Evolutionary conservation across 2,329 filamentous ascomycete genomes (phyloP), one percentile per base, ranked within the genome.

Genomic region (Aspergillus jensenii): DNA sequence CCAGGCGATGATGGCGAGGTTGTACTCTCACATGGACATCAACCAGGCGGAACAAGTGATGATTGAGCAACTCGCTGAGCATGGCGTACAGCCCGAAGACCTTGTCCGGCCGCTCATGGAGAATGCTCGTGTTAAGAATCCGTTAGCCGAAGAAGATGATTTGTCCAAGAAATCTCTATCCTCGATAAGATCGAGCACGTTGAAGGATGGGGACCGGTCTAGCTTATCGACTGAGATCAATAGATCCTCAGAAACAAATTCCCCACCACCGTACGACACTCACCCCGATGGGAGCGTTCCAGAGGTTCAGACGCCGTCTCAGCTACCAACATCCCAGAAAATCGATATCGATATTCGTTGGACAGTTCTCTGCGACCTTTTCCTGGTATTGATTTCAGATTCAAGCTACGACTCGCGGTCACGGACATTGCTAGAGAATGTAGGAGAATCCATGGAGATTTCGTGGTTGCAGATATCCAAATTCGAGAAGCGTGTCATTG

Each of bases 1-100:
- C 56, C 95, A 99, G 74, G 96, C 96, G 78, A 96, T 96, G 84
- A 99, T 99, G 93, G 87, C 97, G 59, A 87, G 93, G 23, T 74
- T 99, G 12, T 99, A 98, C 73, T 81, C 86, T 12, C 95, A 99
- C 75, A 99, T 99, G 95, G 95, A 99, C 59, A 96, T 99, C 68
- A 92, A 88, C 69, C 81, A 88, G 35, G 74, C 76, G 58, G 95
- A 99, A 76, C 95, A 99, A 79, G 82, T 99, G 73, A 99, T 99
- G 95, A 97, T 99, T 65, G 95, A 99, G 77, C 95, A 99, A 75
- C 81, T 99, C 58, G 89, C 90, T 12, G 90, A 95, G 58, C 95
- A 99, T 76, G 95, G 93, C 4, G 92, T 99, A 6, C 82, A 91
- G 61, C 89, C 95, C 0, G 80, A 81, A 45, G 95, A 99, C 72